phyloP scores from a whole-genome alignment of 176 grass and related monocot species.

The Oryza nivara region DNA sequence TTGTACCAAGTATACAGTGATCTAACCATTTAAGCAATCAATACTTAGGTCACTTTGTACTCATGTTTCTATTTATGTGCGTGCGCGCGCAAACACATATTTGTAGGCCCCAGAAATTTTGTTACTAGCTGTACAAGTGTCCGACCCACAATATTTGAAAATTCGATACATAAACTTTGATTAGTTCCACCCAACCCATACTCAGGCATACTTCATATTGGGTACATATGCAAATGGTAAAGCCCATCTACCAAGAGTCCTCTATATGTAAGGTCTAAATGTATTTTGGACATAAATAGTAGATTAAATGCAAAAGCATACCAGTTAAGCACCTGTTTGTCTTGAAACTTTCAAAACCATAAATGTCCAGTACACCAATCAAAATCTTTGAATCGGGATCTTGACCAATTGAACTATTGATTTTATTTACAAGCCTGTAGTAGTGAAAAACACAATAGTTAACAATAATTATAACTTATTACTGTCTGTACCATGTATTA shows the following conservation, averaged over 20 bases:
- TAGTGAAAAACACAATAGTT: constrained; percentile 26
- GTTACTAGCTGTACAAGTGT: background rate
- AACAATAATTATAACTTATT: constrained; percentile 27
- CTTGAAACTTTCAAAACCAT: constrained; percentile 99
- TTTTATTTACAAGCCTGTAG: constrained; percentile 95
- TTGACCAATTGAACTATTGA: constrained; percentile 91
- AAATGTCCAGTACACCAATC: constrained; percentile 98
- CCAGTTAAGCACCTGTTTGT: constrained; percentile 99
- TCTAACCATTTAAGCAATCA: background rate
- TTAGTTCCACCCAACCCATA: background rate
- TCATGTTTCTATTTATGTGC: background rate
- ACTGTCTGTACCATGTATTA: constrained; percentile 17
- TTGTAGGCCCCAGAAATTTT: constrained; percentile 9
- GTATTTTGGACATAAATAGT: constrained; percentile 27
- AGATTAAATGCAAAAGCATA: constrained; percentile 93
- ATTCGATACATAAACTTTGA: background rate
- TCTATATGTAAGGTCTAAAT: constrained; percentile 33
- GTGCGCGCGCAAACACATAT: no score
- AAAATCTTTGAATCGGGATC: constrained; percentile 93
- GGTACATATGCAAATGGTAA: constrained; percentile 27
- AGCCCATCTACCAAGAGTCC: constrained; percentile 20
- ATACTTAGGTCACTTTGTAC: background rate
- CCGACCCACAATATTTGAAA: background rate
- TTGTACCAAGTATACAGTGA: background rate
- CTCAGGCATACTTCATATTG: background rate